Base-by-base conservation (phyloP, 192 early-diverging fungal species). In the Coemansia erecta region DNA sequence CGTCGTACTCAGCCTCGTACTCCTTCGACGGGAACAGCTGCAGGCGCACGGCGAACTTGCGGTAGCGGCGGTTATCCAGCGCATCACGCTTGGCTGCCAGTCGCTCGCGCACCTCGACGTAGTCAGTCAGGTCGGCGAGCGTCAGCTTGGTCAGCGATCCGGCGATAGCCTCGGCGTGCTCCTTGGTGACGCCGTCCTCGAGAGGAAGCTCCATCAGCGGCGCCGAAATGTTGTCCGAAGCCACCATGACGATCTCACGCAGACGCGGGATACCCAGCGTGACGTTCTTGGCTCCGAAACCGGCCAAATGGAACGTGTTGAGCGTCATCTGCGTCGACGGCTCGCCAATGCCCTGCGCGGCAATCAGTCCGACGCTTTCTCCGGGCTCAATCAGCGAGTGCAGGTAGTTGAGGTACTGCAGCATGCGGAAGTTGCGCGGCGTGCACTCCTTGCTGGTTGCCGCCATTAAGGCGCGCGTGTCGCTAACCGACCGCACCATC, bases 311-410 rank as follows among this genome's bases (percentile, higher is more conserved):
- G 91, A 99, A 99, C 53, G 98, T 99, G 82, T 99, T 99, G 33
- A 99, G 84, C 40, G 98, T 99, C 98, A 99, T 99, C 70, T 99
- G 98, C 14, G 98, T 99, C 43, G 95, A 97, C 43, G 98, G 98
- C 81, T 99, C 98, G 46, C 98, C 98, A 57, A 99, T 90, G 68
- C 87, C 88, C 74, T 99, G 95, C 15, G 96, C 95, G 17, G 98
- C 98, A 53, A 99, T 82, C 28, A 98, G 72, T 53, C 98, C 98
- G 58, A 99, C 98, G 48, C 92, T 89, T 76, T 99, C 98, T 60
- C 98, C 98, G 12, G 98, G 94, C 43, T 97, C 98, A 28, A 93
- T 94, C 18, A 98, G 83, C 58, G 90, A 89, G 63, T 91, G 85
- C 70, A 95, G 83, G 76, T 98, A 99, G 73, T 97, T 94, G 52